Evolutionary conservation across 176 grass and related monocot genomes (phyloP).

Genomic region (Avena atlantica): DNA sequence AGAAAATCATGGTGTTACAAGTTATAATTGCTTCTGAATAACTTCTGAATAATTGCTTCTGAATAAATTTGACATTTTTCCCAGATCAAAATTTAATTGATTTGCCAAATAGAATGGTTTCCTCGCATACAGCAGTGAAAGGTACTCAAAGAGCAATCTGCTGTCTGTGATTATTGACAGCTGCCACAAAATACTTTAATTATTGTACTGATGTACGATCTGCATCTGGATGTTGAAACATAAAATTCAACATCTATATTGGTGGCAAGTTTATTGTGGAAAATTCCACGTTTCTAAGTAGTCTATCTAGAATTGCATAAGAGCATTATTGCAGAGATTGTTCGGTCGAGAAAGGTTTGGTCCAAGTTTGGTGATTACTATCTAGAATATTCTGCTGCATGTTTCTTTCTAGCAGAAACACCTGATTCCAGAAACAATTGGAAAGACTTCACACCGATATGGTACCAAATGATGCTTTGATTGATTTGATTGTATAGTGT

Average conservation of each 20-base stretch:
- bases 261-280: neutral
- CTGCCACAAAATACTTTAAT: neutral
- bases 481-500: neutral
- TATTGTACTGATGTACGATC: constrained; percentile 5
- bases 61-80: neutral
- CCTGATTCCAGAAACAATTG: neutral
- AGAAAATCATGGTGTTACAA: neutral
- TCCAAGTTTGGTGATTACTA: neutral
- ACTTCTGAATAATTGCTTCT: neutral
- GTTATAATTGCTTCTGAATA: neutral
- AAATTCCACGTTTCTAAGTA: constrained; percentile 8
- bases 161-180: neutral
- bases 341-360: neutral
- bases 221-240: constrained; percentile 21
- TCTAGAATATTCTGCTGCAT: neutral
- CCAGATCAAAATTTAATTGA: neutral
- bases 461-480: neutral
- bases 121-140: neutral
- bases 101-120: neutral
- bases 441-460: constrained; percentile 3
- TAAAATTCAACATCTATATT: constrained; percentile 26
- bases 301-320: constrained; percentile 8
- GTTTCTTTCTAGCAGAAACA: constrained; percentile 21
- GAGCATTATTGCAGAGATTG: neutral
- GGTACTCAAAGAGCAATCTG: neutral